These are phyloP conservation scores for Erodium maritimum DNA, from an alignment of 345 rosid species.

Conservation along the genomic window DNA sequence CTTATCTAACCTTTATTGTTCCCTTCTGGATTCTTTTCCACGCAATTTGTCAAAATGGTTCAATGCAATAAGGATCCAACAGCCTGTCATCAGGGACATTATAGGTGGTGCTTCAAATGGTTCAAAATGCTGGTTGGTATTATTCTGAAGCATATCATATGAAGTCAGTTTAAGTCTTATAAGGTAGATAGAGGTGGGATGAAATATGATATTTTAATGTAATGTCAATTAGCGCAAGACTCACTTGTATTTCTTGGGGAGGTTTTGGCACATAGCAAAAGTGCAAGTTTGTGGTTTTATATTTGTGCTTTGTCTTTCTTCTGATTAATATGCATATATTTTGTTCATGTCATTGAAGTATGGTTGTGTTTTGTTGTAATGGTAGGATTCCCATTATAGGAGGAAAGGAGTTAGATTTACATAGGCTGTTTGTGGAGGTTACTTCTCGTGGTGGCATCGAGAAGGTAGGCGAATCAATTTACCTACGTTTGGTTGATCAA, in stretches of 20 bases:
- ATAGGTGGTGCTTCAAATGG: not conserved
- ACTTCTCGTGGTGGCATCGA: constrained; percentile 90
- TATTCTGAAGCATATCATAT: too few species aligned
- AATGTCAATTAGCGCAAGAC: too few species aligned
- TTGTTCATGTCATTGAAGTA: not conserved
- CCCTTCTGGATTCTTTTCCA: not conserved
- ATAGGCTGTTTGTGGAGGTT: constrained; percentile 82
- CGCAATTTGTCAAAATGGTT: not conserved
- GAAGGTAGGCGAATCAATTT: constrained; percentile 41
- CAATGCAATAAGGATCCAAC: not conserved
- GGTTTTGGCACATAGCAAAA: too few species aligned
- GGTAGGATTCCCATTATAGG: constrained; percentile 89
- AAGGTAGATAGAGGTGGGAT: too few species aligned
- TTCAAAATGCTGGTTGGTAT: not conserved
- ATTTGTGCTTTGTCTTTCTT: not conserved
- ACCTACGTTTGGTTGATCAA: not conserved
- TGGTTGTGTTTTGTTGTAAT: not conserved
- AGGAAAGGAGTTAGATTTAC: constrained; percentile 82
- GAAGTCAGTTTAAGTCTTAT: too few species aligned
- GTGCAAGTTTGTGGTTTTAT: not conserved
- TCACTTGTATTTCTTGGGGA: too few species aligned
- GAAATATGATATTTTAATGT: too few species aligned
- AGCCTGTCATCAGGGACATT: not conserved
- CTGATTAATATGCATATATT: not conserved
- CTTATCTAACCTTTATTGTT: not conserved